Evolutionary conservation across 176 grass and related monocot species (phyloP), one percentile per base, ranked within the genome.

Genomic region (Avena insularis): DNA sequence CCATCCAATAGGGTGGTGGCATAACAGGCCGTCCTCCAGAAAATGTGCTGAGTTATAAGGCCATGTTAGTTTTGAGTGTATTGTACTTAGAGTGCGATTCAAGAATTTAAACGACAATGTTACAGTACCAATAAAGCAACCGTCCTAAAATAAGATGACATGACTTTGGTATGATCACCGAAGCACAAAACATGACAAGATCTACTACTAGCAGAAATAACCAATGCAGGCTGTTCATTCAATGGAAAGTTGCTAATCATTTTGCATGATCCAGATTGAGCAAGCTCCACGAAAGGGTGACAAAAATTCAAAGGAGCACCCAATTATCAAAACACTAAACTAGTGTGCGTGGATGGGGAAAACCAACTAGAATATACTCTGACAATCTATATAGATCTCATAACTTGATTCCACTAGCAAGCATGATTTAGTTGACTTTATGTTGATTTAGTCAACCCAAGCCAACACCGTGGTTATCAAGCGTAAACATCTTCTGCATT

Each of bases 371-470:
- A 64, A 29, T 54, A 29, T 54, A 38, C 56, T 33, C 0, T 1
- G n/a, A 45, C 8, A 49, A 56, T 23, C 46, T 38, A 75, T 84
- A 64, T 13, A 13, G 19, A 69, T 4, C 3, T 0, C 10, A 47
- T 12, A 21, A 16, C 73, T 43, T 27, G 13, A 45, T 78, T 23
- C 74, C 20, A 27, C 16, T 78, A 67, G 20, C 11, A 55, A 87
- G 12, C 65, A 72, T 62, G 31, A 25, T 56, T 77, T 4, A 5
- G 19, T 49, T 83, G 45, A 69, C 16, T 65, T 47, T 54, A 50
- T 84, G 70, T 61, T 33, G 2, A 19, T 60, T 3, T 62, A 85
- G 77, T 82, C 86, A 82, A 36, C 62, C 16, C 13, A 63, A 63
- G 33, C n/a, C 76, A 35, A 35, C 33, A 35, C 33, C 33, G 0